phyloP scores from a whole-genome alignment of 2,329 filamentous ascomycete species.

The Dactylellina haptotyla region DNA sequence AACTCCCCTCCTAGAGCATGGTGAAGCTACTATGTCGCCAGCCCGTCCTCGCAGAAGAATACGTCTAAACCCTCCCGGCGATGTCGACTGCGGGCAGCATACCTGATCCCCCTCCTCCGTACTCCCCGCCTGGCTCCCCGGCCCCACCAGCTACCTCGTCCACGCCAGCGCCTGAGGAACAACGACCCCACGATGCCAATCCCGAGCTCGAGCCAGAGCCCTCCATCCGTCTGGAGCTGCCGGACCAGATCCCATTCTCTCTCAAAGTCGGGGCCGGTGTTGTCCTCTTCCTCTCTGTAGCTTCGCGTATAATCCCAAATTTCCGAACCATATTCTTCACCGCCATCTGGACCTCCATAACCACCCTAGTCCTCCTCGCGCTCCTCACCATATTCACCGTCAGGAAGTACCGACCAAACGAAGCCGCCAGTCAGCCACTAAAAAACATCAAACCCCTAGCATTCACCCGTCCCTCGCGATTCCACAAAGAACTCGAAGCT shows the following conservation, averaged over 20 bases:
- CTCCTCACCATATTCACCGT: constrained; percentile 26
- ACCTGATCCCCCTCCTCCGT: constrained; percentile 53
- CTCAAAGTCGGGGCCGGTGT: constrained; percentile 50
- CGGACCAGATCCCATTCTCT: constrained; percentile 43
- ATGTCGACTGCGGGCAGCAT: constrained; percentile 54
- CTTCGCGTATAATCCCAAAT: constrained; percentile 48
- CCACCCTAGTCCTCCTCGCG: constrained; percentile 28
- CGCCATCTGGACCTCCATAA: constrained; percentile 51
- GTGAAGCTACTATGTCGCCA: constrained; percentile 49
- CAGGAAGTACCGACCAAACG: constrained; percentile 35
- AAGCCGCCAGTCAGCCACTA: constrained; percentile 48
- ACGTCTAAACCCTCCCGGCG: constrained; percentile 44
- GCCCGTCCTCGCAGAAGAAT: constrained; percentile 34
- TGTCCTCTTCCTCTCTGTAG: constrained; percentile 50
- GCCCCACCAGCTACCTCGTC: constrained; percentile 20
- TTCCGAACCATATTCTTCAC: constrained; percentile 53
- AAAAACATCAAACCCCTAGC: constrained; percentile 56
- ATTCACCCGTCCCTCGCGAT: constrained; percentile 53
- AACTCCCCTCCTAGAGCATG: constrained; percentile 18
- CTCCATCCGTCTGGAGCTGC: constrained; percentile 34
- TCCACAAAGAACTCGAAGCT: constrained; percentile 54
- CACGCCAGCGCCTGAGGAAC: constrained; percentile 8
- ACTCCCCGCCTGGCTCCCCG: constrained; percentile 45
- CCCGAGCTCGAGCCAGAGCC: constrained; percentile 23
- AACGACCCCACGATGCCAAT: constrained; percentile 6